Evolutionary conservation across 257 asterid species (phyloP), one percentile per base, ranked within the genome.

Genomic region (Primulina huaijiensis): DNA sequence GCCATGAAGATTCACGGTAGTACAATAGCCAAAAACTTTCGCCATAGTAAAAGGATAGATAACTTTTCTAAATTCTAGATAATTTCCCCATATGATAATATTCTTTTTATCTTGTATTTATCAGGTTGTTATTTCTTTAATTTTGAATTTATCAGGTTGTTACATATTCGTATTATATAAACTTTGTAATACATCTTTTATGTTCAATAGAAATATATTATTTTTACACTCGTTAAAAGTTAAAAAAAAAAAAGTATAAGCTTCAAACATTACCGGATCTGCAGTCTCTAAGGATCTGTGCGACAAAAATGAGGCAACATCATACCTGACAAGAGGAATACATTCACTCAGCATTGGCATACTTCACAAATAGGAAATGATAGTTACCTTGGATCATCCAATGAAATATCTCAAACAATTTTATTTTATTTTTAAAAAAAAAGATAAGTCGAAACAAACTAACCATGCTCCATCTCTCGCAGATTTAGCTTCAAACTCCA

Each of bases 381-480:
- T 25, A 74, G 58, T 35, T 62, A 66, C 12, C 62, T 50, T 55
- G 11, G 64, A 35, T 52, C 38, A 67, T 25, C 61, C 65, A 19
- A 30, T 46, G 68, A 35, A 68, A 62, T 5, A n/a, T 35, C 43
- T 29, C 37, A 64, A 62, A 56, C 61, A 77, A 38, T 21, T 50
- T 61, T 55, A 27, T 27, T 27, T 27, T 1, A 27, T 62, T 12
- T 14, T 43, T 46, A 14, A 14, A 0, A 46, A 46, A 53, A 34
- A 72, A 60, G 17, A 35, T 40, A 61, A 37, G 72, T 12, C 52
- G 31, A 5, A 52, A 76, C 77, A 55, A 72, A 79, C 91, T 63
- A 72, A 90, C 98, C 98, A 93, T 80, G 92, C 92, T 79, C 92
- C 92, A 72, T 87, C 92, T 61, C 92, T 81, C 50, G 89, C 83